Conservation (phyloP, 257 asterid genomes). For the Forsythia suspensa region DNA sequence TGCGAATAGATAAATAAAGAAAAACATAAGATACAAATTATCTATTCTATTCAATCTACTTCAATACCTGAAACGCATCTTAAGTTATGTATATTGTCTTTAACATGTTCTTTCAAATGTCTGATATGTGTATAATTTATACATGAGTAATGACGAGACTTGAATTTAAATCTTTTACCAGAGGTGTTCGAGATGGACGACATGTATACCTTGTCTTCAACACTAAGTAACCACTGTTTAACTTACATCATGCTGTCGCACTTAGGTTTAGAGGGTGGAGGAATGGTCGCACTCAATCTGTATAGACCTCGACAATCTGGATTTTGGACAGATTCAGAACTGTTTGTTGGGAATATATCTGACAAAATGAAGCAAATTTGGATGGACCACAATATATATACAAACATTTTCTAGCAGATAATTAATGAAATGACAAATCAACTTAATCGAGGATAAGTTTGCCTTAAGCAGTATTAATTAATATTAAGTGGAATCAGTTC, state of each 20-base stretch:
- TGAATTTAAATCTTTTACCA: background rate
- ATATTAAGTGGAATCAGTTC: no score
- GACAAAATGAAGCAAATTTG: background rate
- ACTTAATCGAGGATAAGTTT: background rate
- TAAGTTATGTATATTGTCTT: background rate
- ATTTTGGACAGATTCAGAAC: background rate
- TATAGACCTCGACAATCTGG: background rate
- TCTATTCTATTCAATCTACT: background rate
- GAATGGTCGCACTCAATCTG: background rate
- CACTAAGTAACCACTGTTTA: no score
- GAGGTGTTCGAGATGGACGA: no score
- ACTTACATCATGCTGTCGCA: background rate
- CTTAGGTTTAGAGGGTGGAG: background rate
- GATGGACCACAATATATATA: background rate
- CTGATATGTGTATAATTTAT: no score
- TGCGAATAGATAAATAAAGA: no score
- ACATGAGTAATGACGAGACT: no score
- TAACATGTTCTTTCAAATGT: background rate
- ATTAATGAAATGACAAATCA: background rate
- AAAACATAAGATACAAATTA: no score
- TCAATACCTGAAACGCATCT: no score
- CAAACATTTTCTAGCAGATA: background rate
- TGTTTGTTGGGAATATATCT: background rate
- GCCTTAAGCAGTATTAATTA: background rate
- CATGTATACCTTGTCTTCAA: no score